Percentiles rank a stretch among this genome's conserved stretches.
Evolutionary conservation across 2,329 filamentous ascomycete genomes (phyloP).

Genomic region (Colletotrichum phormii): DNA sequence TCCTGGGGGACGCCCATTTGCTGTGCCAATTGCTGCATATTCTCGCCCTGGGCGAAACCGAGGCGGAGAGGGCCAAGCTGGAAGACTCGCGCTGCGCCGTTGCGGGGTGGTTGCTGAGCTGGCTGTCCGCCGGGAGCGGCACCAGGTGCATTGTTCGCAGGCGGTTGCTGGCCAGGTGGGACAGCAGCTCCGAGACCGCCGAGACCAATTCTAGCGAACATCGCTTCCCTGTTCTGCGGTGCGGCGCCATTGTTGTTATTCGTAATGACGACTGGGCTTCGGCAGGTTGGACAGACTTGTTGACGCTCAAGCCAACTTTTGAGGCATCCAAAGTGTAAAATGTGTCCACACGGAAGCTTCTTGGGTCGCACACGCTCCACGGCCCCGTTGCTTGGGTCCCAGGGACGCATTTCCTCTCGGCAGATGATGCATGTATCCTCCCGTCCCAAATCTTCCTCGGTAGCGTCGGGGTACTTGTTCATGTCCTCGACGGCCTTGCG

Average conservation of each 20-base stretch:
- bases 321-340: conserved; percentile 92
- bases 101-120: conserved; percentile 41
- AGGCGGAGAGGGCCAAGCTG: conserved; percentile 81
- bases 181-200: conserved; percentile 37
- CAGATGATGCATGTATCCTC: conserved; percentile 99
- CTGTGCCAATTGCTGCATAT: conserved; percentile 76
- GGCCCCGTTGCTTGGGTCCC: conserved; percentile 71
- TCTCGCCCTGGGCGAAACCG: conserved; percentile 78
- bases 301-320: conserved; percentile 98
- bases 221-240: conserved; percentile 49
- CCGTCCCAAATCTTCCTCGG: conserved; percentile 81
- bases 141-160: conserved; percentile 41
- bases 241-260: conserved; percentile 45
- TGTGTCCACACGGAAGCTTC: conserved; percentile 96
- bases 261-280: conserved; percentile 80
- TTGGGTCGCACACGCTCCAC: conserved; percentile 91
- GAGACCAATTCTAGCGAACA: conserved; percentile 47
- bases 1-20: conserved; percentile 63
- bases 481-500: conserved; percentile 93
- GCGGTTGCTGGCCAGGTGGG: conserved; percentile 48
- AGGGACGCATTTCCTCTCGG: conserved; percentile 92
- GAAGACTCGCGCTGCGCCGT: conserved; percentile 68
- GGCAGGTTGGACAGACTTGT: conserved; percentile 95
- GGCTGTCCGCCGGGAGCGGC: conserved; percentile 35
- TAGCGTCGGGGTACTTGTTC: conserved; percentile 94